Base-by-base conservation (phyloP, 2,329 filamentous ascomycete genomes). In the Xylaria sp. region DNA sequence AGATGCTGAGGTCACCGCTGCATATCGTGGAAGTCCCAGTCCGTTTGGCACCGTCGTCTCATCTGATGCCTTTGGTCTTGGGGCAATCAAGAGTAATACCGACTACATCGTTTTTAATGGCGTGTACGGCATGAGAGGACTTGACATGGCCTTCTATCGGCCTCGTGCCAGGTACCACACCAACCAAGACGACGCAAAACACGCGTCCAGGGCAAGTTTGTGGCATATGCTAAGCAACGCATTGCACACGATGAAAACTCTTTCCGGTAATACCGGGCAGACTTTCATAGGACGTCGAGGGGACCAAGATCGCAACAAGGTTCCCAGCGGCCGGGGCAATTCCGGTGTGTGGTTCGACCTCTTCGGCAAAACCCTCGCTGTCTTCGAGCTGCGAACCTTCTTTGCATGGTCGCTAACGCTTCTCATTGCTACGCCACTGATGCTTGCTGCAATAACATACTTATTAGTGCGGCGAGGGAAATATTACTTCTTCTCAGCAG, bases 171-270 rank as follows among this genome's bases (percentile, higher is more conserved):
- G 93, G 66, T 99, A 99, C 76, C 96, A 99, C 78, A 98, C 95
- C 0, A 88, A 93, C 70, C 90, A 97, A 77, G 96, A 99, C 78
- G 93, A 97, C 77, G 86, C 90, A 2, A 89, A 88, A 48, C 94
- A 98, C 80, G 92, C 94, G 0, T 92, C 89, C n/a, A 80, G 81
- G 68, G 82, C 83, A 56, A 90, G 88, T 71, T 81, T 98, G 23
- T 98, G 94, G 94, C 94, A 98, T 79, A 98, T 99, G 96, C 85
- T 99, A 46, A 97, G 93, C 46, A 91, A 91, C 15, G 90, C 94
- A 6, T 82, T 98, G 28, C 88, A 90, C 7, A 96, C 94, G 0
- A 89, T 93, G 25, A 86, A 91, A 75, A 85, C 85, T 1, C 84
- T 98, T 52, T 91, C 93, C 0, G 87, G 89, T 15, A 89, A 93